Conservation (phyloP, 2,329 filamentous ascomycete species). For the Sarocladiaceae sp. region DNA sequence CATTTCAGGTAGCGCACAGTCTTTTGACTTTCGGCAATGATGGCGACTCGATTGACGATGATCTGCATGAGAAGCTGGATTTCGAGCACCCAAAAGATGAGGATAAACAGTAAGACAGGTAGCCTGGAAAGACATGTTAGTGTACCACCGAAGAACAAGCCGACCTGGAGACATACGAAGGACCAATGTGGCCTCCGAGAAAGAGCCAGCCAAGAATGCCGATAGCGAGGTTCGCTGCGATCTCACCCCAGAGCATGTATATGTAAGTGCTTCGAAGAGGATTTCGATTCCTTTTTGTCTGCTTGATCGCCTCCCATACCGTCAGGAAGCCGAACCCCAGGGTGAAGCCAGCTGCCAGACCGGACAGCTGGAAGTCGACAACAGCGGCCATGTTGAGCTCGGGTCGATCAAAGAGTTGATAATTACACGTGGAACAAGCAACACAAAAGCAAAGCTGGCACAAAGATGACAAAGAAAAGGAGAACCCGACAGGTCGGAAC, state of each 20-base stretch:
- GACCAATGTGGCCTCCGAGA: conserved; percentile 27
- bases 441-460: too few species aligned
- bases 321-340: conserved; percentile 38
- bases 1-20: conserved; percentile 40
- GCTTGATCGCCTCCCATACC: conserved; percentile 35
- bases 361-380: conserved; percentile 23
- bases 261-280: conserved; percentile 32
- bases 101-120: conserved; percentile 29
- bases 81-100: conserved; percentile 38
- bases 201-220: conserved; percentile 35
- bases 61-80: conserved; percentile 51
- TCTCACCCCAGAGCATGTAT: conserved; percentile 43
- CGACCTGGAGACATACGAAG: conserved; percentile 18
- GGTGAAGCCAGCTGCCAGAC: conserved; percentile 27
- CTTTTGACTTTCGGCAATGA: conserved; percentile 38
- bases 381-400: not conserved
- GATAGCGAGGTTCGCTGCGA: conserved; percentile 33
- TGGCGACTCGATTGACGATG: conserved; percentile 48
- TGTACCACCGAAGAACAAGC: not conserved
- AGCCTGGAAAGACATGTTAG: conserved; percentile 22
- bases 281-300: conserved; percentile 32
- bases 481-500: too few species aligned
- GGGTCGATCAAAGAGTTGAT: too few species aligned
- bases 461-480: too few species aligned
- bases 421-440: too few species aligned